Evolutionary conservation across 1,284 basidiomycete genomes (phyloP).

Genomic region (Pseudozyma pruni): DNA sequence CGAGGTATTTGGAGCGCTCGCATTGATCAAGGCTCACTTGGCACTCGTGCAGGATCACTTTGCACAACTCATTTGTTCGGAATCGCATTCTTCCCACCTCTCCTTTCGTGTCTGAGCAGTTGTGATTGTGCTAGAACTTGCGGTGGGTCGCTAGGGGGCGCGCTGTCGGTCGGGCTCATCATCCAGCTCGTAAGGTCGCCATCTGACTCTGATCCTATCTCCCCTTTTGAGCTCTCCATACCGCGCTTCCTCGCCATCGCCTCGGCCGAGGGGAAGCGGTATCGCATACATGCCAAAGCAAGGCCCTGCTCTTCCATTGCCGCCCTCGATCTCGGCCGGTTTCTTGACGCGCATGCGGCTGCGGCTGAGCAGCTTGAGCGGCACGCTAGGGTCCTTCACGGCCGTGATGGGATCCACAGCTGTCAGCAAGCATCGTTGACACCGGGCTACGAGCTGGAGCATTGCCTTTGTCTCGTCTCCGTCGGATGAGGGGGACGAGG

Average conservation of each 20-base stretch:
- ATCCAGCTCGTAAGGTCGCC: conserved; percentile 26
- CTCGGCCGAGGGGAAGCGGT: conserved; percentile 23
- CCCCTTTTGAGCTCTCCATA: conserved; percentile 32
- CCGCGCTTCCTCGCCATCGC: neutral
- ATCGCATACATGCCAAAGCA: conserved; percentile 62
- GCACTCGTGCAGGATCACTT: too few species aligned
- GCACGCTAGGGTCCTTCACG: conserved; percentile 48
- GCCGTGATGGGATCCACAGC: conserved; percentile 54
- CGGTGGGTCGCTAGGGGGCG: too few species aligned
- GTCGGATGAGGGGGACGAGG: neutral
- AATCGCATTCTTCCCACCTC: too few species aligned
- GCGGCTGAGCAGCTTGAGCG: conserved; percentile 45
- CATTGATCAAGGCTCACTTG: conserved; percentile 4
- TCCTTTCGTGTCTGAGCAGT: neutral
- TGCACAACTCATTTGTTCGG: too few species aligned
- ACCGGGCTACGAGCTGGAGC: conserved; percentile 53
- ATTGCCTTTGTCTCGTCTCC: conserved; percentile 10
- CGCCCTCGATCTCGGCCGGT: conserved; percentile 6
- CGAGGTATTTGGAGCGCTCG: conserved; percentile 60
- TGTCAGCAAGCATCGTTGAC: conserved; percentile 55
- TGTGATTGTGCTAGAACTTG: too few species aligned
- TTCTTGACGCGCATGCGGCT: conserved; percentile 47
- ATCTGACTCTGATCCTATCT: conserved; percentile 36
- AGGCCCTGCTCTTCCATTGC: conserved; percentile 36
- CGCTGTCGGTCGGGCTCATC: conserved; percentile 31